Evolutionary conservation across 2,329 filamentous ascomycete species (phyloP).

Genomic region (Aschersonia sp.): DNA sequence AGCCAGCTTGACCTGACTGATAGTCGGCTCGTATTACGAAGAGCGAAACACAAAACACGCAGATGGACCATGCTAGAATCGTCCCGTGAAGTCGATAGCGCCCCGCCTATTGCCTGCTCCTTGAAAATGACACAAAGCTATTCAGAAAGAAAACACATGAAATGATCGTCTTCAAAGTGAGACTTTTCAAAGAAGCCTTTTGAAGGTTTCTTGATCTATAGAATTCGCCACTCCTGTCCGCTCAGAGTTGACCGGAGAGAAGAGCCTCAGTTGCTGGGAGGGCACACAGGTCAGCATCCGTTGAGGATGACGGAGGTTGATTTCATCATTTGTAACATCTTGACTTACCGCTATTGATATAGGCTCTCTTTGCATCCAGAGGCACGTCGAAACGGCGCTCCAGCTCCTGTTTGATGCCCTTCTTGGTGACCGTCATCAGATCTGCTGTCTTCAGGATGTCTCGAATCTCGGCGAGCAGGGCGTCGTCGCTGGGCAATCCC

Average conservation of each 20-base stretch:
- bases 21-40: too few relatives aligned
- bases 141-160: too few relatives aligned
- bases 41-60: too few relatives aligned
- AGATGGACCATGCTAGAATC: too few relatives aligned
- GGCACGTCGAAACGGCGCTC: conserved; percentile 80
- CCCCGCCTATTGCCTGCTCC: too few relatives aligned
- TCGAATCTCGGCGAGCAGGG: conserved; percentile 81
- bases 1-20: too few relatives aligned
- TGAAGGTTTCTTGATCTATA: neutral
- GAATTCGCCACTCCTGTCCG: neutral
- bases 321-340: too few relatives aligned
- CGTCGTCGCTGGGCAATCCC: conserved; percentile 74
- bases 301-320: neutral
- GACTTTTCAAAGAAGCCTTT: neutral
- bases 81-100: too few relatives aligned
- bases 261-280: conserved; percentile 58
- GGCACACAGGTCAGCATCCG: neutral
- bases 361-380: conserved; percentile 76
- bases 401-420: conserved; percentile 87
- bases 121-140: too few relatives aligned
- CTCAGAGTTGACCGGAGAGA: conserved; percentile 59
- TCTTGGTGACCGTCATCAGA: conserved; percentile 97
- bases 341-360: conserved; percentile 79
- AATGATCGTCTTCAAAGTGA: neutral
- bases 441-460: conserved; percentile 86